Evolutionary conservation across 257 asterid genomes (phyloP), one percentile per base, ranked within the genome.

Genomic region (Rubia yunnanensis): DNA sequence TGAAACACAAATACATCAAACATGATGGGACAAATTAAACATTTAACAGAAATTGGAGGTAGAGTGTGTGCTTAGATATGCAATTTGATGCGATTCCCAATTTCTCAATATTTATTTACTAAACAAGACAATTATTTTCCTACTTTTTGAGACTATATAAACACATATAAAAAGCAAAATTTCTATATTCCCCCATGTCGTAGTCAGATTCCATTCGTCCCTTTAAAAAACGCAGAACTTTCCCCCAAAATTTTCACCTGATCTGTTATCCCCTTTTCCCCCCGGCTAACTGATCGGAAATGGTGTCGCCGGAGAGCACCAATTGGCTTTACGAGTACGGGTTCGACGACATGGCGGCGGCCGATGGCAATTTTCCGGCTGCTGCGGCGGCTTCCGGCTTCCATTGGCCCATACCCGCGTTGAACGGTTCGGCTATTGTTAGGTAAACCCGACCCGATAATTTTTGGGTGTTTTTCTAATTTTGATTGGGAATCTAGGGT

Each of bases 281-380:
- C 23, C 14, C 44, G 27, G 64, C 27, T 8, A 38, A 64, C 66
- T 72, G 80, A 63, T 81, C 76, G 83, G 71, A 78, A 72, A 92
- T 92, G 98, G 96, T 84, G 81, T 80, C 85, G 2, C 95, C 88
- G 77, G 96, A 88, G 62, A 81, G 41, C 76, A 87, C 96, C 32
- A 85, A 92, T 71, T 92, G 98, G 98, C 84, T 92, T 32, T 88
- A 81, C 63, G 98, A 92, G 76, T 89, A 89, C 35, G 95, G 85
- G 54, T 78, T 86, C 31, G 97, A 81, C 76, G 99, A 85, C 49
- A 83, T 84, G 11, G 26, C 86, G 6, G 86, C 64, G 11, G 84
- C 95, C 27, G 86, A 75, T 61, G 82, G 66, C 73, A 80, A 75
- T 74, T 81, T 88, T 64, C 22, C 86, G 3, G 82, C 82, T 60